phyloP scores from a whole-genome alignment of 441 rosid genomes.

The Jatropha podagrica region DNA sequence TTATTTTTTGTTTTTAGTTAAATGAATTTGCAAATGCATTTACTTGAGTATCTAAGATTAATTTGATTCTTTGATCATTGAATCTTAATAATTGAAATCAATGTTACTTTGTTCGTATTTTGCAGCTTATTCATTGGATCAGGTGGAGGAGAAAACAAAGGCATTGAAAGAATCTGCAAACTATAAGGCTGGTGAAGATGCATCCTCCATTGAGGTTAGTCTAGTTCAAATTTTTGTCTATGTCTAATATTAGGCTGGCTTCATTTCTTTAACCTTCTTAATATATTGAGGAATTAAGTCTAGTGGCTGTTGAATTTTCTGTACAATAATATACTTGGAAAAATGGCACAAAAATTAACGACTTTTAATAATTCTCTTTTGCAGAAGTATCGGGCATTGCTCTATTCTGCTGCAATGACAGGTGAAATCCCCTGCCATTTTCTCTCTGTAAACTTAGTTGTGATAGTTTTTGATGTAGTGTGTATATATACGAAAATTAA shows the following conservation, averaged over 20 bases:
- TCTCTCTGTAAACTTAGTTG: background rate
- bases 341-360: constrained; percentile 1
- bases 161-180: constrained; percentile 59
- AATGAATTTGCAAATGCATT: background rate
- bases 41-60: background rate
- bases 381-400: constrained; percentile 56
- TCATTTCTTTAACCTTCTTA: background rate
- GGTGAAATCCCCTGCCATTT: constrained; percentile 37
- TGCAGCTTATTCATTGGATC: constrained; percentile 69
- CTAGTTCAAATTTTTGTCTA: background rate
- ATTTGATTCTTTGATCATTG: background rate
- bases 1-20: background rate
- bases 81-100: background rate
- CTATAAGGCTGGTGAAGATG: constrained; percentile 34
- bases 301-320: background rate
- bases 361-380: constrained; percentile 22
- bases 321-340: background rate
- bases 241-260: background rate
- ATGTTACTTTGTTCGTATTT: background rate
- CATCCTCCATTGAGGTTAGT: constrained; percentile 59
- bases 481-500: too few relatives aligned
- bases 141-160: constrained; percentile 70
- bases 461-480: background rate
- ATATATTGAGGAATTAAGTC: background rate
- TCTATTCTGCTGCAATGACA: constrained; percentile 68